Conservation (phyloP, 768 basidiomycete species). For the Boletellus sp. region DNA sequence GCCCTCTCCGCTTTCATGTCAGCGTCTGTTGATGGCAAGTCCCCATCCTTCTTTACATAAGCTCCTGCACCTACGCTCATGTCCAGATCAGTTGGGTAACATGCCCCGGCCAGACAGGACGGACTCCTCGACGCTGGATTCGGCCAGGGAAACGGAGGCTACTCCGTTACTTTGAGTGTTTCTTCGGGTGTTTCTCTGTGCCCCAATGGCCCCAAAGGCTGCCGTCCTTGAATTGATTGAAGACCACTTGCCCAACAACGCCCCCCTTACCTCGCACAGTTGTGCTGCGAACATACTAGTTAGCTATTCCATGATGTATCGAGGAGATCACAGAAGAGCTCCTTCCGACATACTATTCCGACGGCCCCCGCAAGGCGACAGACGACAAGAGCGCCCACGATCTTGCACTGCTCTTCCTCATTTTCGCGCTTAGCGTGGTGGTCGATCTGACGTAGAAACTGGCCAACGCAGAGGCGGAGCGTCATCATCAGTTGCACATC, state of each 20-base stretch:
- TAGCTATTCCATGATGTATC: conserved; percentile 53
- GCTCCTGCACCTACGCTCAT: too few relatives aligned
- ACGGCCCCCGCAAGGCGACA: conserved; percentile 12
- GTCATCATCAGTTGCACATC: too few relatives aligned
- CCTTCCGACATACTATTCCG: conserved; percentile 39
- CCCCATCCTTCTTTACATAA: too few relatives aligned
- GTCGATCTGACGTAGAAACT: conserved; percentile 33
- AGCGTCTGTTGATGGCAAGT: too few relatives aligned
- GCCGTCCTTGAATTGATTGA: conserved; percentile 50
- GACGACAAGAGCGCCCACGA: conserved; percentile 46
- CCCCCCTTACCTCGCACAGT: conserved; percentile 42
- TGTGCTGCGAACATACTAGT: conserved; percentile 44
- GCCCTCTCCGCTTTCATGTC: too few relatives aligned
- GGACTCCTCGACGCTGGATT: too few relatives aligned
- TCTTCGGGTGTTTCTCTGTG: too few relatives aligned
- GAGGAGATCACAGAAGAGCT: conserved; percentile 42
- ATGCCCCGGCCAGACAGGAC: too few relatives aligned
- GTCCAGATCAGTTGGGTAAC: too few relatives aligned
- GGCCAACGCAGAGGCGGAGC: conserved; percentile 41
- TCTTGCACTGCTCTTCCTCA: conserved; percentile 45
- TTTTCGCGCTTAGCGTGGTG: conserved; percentile 54
- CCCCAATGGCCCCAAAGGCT: conserved; percentile 48
- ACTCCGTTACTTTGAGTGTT: too few relatives aligned
- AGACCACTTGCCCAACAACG: conserved; percentile 50
- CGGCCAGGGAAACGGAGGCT: too few relatives aligned